A percentile compares a stretch with the other conserved stretches of the same genome.
Conservation (phyloP, 129 eudicot genomes). For the Helichrysum umbraculigerum region DNA sequence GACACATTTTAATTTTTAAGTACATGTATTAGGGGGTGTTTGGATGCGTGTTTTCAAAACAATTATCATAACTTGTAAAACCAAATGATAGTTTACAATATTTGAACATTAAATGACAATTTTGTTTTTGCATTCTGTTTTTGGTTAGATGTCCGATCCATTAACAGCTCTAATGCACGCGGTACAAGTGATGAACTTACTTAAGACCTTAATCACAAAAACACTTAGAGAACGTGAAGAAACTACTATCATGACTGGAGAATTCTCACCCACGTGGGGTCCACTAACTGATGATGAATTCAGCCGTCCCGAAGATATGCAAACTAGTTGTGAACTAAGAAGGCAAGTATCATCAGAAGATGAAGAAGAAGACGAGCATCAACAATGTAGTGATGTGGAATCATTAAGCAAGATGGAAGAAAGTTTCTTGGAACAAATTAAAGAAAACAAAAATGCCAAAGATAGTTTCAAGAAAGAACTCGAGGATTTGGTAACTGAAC, state of each 20-base stretch:
- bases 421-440: slow-evolving; percentile 52
- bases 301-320: slow-evolving; percentile 62
- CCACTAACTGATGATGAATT: slow-evolving; percentile 52
- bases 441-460: slow-evolving; percentile 49
- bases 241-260: slow-evolving; percentile 22
- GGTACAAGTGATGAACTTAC: slow-evolving; percentile 85
- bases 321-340: slow-evolving; percentile 64
- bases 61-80: background rate
- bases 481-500: slow-evolving; percentile 38
- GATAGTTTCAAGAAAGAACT: slow-evolving; percentile 52
- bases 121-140: slow-evolving; percentile 6
- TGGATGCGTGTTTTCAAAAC: background rate
- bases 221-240: slow-evolving; percentile 65
- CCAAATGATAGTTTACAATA: background rate
- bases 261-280: slow-evolving; percentile 52
- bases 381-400: slow-evolving; percentile 42
- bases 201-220: slow-evolving; percentile 57
- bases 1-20: background rate
- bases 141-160: slow-evolving; percentile 86
- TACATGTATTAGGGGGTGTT: background rate
- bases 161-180: slow-evolving; percentile 93
- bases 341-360: slow-evolving; percentile 45
- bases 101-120: background rate
- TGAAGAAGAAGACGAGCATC: slow-evolving; percentile 36
- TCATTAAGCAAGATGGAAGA: slow-evolving; percentile 74